phyloP scores from a whole-genome alignment of 116 monocot genomes.

The Iris pallida region DNA sequence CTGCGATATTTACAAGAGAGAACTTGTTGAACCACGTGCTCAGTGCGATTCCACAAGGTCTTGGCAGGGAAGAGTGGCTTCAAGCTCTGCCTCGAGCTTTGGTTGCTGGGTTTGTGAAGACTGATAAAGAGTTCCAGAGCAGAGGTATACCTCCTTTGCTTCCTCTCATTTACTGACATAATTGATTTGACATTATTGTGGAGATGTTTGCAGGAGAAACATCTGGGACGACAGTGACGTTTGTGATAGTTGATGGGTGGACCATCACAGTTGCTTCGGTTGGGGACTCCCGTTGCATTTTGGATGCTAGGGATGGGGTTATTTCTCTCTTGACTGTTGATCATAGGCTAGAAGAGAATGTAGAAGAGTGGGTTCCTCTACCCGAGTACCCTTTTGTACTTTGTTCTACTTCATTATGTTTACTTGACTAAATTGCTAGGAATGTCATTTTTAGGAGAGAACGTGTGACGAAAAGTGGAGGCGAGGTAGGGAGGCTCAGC shows the following conservation, averaged over 20 bases:
- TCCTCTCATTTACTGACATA: background rate
- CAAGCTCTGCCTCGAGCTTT: slow-evolving; percentile 69
- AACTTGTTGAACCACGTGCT: slow-evolving; percentile 62
- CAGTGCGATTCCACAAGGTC: slow-evolving; percentile 58
- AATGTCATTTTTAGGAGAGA: slow-evolving; percentile 58
- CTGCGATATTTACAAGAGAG: slow-evolving; percentile 65
- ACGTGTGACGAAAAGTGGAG: slow-evolving; percentile 90
- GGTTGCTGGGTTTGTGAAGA: slow-evolving; percentile 78
- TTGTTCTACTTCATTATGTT: slow-evolving; percentile 6
- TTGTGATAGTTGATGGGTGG: slow-evolving; percentile 95
- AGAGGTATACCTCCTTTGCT: slow-evolving; percentile 26
- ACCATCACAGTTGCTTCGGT: slow-evolving; percentile 96
- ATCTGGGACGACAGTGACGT: slow-evolving; percentile 97
- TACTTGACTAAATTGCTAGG: slow-evolving; percentile 1
- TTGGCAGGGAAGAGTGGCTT: slow-evolving; percentile 69
- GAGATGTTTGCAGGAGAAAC: slow-evolving; percentile 59
- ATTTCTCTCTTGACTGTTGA: slow-evolving; percentile 89
- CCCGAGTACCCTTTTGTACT: background rate
- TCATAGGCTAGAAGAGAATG: slow-evolving; percentile 97
- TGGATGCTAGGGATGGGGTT: slow-evolving; percentile 75
- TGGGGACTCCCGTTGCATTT: slow-evolving; percentile 92
- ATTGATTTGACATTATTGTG: background rate
- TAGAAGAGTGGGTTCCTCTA: slow-evolving; percentile 60
- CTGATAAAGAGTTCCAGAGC: slow-evolving; percentile 67
- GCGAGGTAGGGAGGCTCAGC: slow-evolving; percentile 88